phyloP scores from a whole-genome alignment of 108 stramenopile species.

The Cyclotella sp. region DNA sequence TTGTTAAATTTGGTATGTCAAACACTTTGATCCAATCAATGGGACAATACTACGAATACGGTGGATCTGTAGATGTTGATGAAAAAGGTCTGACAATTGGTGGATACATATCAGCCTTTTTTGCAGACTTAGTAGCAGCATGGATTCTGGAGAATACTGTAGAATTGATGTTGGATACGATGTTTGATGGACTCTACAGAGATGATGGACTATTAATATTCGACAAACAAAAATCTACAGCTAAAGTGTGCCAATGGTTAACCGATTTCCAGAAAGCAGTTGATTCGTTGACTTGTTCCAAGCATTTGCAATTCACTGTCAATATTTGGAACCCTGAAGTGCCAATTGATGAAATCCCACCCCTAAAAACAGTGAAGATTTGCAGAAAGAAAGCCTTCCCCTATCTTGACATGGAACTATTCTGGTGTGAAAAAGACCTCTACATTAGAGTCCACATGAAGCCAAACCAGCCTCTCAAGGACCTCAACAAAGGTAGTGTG shows the following conservation, averaged over 20 bases:
- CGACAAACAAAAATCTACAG: neutral
- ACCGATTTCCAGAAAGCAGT: neutral
- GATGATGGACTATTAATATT: constrained; percentile 20
- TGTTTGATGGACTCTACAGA: constrained; percentile 27
- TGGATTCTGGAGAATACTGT: constrained; percentile 20
- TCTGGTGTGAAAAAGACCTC: constrained; percentile 13
- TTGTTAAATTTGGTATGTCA: constrained; percentile 28
- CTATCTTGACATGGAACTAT: constrained; percentile 3
- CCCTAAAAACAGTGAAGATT: neutral
- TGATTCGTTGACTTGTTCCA: neutral
- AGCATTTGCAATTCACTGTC: constrained; percentile 24
- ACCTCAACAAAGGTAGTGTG: no score
- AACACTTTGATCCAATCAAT: constrained; percentile 12
- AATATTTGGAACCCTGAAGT: constrained; percentile 28
- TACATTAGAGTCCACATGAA: constrained; percentile 29
- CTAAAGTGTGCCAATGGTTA: constrained; percentile 7
- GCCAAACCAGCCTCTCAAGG: constrained; percentile 18
- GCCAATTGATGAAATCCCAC: constrained; percentile 15
- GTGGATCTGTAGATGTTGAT: constrained; percentile 16
- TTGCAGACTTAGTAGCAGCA: constrained; percentile 31
- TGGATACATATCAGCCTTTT: constrained; percentile 18
- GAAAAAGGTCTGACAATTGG: no score
- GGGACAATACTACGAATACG: constrained; percentile 23
- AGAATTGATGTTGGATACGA: constrained; percentile 3
- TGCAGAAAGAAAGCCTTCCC: neutral